Evolutionary conservation across 2,329 filamentous ascomycete genomes (phyloP), one percentile per base, ranked within the genome.

Genomic region (Botrytis porri): DNA sequence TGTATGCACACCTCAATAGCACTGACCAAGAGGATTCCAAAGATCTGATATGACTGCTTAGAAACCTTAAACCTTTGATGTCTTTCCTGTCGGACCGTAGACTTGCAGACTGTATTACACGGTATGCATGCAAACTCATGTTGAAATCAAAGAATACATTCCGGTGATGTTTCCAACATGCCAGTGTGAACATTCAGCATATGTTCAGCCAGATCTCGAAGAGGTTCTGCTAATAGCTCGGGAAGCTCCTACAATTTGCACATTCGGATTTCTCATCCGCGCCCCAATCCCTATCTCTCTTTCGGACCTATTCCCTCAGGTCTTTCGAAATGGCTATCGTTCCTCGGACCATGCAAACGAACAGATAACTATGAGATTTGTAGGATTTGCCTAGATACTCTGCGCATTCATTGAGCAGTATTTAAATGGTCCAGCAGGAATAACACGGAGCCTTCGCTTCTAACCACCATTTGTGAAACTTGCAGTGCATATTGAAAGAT

Each of bases 11-110:
- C n/a, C 64, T 67, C 65, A 22, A 39, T 67, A 37, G 48, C 54
- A 67, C 65, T 41, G 29, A 67, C 65, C 48, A 67, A 67, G 25
- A 54, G 48, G 39, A 41, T 22, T 67, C 5, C n/a, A 37, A 41
- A 22, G 29, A n/a, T 22, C 18, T 18, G 22, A 54, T 29, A 67
- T 67, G 45, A 22, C 51, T 39, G 5, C 20, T 12, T 57, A 67
- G n/a, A 57, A 67, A 57, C 32, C n/a, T 16, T 35, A 54, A 41
- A 41, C 2, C 35, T 39, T 10, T 22, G 18, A n/a, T 57, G 14
- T 54, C 16, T 9, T 37, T 20, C 16, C 20, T 35, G n/a, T 51
- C 45, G 14, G 35, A 54, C 18, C 64, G 51, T 67, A 54, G 32
- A 29, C 9, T 35, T 48, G 20, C 32, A 18, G 32, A 37, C 29